Base-by-base conservation (phyloP, 331 rosid species). In the Malus hybrid region DNA sequence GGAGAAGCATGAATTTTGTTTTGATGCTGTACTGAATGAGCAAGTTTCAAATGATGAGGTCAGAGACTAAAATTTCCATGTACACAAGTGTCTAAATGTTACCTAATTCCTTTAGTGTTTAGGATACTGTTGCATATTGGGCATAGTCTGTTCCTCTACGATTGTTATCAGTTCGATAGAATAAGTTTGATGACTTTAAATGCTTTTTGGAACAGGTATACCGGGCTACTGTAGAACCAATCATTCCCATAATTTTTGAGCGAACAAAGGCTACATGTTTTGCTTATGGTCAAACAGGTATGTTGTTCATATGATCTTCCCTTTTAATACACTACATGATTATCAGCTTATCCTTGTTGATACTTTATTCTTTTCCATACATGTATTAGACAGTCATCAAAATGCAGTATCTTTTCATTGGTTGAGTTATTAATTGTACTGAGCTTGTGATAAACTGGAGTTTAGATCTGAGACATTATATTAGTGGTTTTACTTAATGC, bases 211-310 rank as follows among this genome's bases (percentile, higher is more conserved):
- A 71, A 80, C 82, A 94, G 99, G 97, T 93, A 61, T 93, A 93
- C 79, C 87, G 85, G 77, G 91, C 81, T 62, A 93, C 98, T 63
- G 94, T 93, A 32, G 90, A 90, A 83, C 98, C 98, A 55, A 93
- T 93, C 79, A 93, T 93, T 81, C 98, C 98, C 68, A 90, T 87
- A 75, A 93, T 93, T 77, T 93, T 93, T 73, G 91, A 90, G 83
- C 86, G 90, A 80, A 91, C 98, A 75, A 93, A 93, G 83, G 98
- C 98, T 79, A 93, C 98, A 13, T 93, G 98, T 82, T 91, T 93
- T 87, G 98, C 98, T 46, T 93, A 93, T 81, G 98, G 98, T 69
- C 98, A 93, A 74, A 93, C 98, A 86, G 98, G 98, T 91, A 67
- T 59, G 74, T 59, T 15, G 73, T 79, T 70, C 34, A 24, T 79